phyloP scores from a whole-genome alignment of 2,329 filamentous ascomycete species.

The Fusarium fracticaudum region DNA sequence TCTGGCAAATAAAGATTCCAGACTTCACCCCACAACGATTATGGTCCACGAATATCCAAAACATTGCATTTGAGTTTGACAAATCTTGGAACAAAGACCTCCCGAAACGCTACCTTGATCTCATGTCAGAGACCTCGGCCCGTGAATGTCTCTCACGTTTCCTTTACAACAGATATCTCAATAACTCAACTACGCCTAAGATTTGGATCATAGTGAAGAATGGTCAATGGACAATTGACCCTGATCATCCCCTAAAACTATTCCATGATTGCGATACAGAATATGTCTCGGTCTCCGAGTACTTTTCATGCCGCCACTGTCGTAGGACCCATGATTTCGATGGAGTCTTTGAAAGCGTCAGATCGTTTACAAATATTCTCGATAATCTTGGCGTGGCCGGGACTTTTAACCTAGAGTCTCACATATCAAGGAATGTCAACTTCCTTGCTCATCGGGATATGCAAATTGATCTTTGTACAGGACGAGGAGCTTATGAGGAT shows the following conservation, averaged over 20 bases:
- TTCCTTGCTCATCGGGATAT: not conserved
- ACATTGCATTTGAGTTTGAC: not conserved
- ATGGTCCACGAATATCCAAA: not conserved
- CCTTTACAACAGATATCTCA: not conserved
- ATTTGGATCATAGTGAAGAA: not conserved
- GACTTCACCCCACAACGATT: no score
- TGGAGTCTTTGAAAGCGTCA: not conserved
- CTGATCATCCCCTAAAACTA: rapidly evolving
- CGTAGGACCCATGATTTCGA: no score
- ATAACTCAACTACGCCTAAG: rapidly evolving
- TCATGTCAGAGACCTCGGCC: not conserved
- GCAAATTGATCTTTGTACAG: not conserved
- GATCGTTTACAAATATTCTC: rapidly evolving
- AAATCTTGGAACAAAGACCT: not conserved
- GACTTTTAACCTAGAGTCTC: no score
- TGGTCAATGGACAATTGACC: not conserved
- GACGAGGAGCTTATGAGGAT: not conserved
- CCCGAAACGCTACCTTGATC: not conserved
- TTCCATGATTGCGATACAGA: not conserved
- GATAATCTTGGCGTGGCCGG: no score
- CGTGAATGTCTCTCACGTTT: not conserved
- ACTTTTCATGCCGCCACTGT: not conserved
- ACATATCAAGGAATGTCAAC: no score
- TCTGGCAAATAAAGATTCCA: not conserved
- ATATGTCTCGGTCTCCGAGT: rapidly evolving